Base-by-base conservation (phyloP, 257 asterid genomes). In the Agastache rugosa region DNA sequence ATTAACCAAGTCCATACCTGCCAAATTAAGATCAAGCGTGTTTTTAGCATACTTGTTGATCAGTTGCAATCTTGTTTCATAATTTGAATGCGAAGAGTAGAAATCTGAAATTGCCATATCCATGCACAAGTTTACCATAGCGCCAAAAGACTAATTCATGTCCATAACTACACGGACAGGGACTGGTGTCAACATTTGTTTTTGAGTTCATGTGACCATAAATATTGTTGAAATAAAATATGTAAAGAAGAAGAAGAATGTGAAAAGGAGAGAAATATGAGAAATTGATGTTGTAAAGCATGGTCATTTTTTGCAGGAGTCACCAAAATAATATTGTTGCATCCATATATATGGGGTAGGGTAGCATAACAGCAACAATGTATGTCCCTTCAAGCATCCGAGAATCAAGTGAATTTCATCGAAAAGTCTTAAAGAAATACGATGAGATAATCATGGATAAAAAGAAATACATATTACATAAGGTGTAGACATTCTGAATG, bases 101-200 rank as follows among this genome's bases (percentile, higher is more conserved):
- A 81, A 88, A 22, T 86, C 91, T 4, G 81, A 69, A 14, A 78
- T 4, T 0, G 94, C 88, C 80, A 83, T 81, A 8, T 84, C 61
- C 61, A 86, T 73, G 79, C 86, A 86, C 16, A 47, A 27, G 6
- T 79, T 69, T 4, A 55, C 22, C 86, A 83, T 84, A 29, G 50
- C 31, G 6, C 82, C 84, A 12, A 86, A 64, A 6, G 89, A 62
- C 0, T 91, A 88, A 12, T 78, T 74, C 50, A 35, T 25, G 73
- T 88, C 88, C 20, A 79, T 71, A 77, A 88, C 77, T 2, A 71
- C 76, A 0, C 88, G 88, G 2, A 86, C 34, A 31, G 35, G 42
- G 11, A 78, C 77, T 16, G 25, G 10, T 1, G 50, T 35, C 22
- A 16, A 53, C 19, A 19, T 44, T 56, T 29, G 17, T 15, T 58